A percentile compares a stretch with the other conserved stretches of the same genome.
These are phyloP conservation scores for Lasiodiplodia sp. DNA, from an alignment of 2,329 filamentous ascomycete species.

Conservation along the genomic window DNA sequence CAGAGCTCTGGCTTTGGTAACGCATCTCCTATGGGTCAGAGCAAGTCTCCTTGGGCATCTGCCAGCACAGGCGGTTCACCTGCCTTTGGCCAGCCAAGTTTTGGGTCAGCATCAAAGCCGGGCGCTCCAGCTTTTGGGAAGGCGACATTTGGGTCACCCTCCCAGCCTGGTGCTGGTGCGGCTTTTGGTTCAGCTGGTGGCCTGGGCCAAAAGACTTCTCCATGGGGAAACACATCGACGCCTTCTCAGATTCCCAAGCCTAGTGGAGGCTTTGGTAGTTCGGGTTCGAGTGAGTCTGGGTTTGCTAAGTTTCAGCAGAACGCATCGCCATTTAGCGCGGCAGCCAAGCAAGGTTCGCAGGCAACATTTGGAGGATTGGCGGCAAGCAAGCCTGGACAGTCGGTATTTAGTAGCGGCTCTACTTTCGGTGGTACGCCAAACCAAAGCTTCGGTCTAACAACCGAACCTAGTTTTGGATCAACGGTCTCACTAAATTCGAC, in stretches of 20 bases:
- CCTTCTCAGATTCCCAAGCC: constrained; percentile 23
- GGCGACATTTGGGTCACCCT: constrained; percentile 37
- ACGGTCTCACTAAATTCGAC: constrained; percentile 49
- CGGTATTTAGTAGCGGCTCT: constrained; percentile 37
- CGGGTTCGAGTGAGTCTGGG: constrained; percentile 17
- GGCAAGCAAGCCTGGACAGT: constrained; percentile 35
- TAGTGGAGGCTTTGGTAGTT: constrained; percentile 9
- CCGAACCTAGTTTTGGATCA: constrained; percentile 50
- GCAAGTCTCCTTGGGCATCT: constrained; percentile 15
- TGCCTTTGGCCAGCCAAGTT: constrained; percentile 41
- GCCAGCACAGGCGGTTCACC: constrained; percentile 19
- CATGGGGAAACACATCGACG: constrained; percentile 34
- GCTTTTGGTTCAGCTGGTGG: constrained; percentile 36
- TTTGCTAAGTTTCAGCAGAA: constrained; percentile 27
- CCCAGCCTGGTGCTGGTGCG: constrained; percentile 32
- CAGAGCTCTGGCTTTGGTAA: constrained; percentile 32
- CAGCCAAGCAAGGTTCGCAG: constrained; percentile 13
- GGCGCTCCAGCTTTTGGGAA: constrained; percentile 30
- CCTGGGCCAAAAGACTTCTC: constrained; percentile 33
- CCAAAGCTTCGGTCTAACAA: constrained; percentile 37
- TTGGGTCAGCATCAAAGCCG: constrained; percentile 35
- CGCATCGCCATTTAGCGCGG: constrained; percentile 18
- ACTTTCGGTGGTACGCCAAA: constrained; percentile 31
- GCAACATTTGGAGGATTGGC: constrained; percentile 10
- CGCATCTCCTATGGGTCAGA: constrained; percentile 16